Evolutionary conservation across 176 grass and related monocot species (phyloP).

Genomic region (Aegilops umbellulata): DNA sequence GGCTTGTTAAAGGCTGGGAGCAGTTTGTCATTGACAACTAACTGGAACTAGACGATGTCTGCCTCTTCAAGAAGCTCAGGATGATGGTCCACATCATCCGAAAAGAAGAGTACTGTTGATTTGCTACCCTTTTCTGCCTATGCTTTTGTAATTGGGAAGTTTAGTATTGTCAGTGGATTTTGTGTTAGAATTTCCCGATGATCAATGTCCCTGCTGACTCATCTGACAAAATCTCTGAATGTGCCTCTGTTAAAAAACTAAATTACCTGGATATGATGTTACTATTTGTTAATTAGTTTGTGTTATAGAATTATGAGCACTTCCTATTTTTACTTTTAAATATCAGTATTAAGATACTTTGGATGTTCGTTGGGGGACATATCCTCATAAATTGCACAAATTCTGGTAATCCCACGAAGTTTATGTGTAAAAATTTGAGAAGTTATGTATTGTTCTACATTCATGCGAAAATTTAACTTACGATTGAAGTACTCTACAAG

Average conservation of each 20-base stretch:
- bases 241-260: neutral
- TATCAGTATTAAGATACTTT: neutral
- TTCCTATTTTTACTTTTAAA: neutral
- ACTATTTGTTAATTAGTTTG: neutral
- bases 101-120: constrained; percentile 12
- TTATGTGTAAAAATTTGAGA: neutral
- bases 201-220: neutral
- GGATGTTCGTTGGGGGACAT: neutral
- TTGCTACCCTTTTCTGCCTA: neutral
- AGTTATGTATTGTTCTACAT: too few species aligned
- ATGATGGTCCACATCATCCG: constrained; percentile 43
- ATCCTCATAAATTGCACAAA: neutral
- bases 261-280: neutral
- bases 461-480: neutral
- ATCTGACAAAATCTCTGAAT: neutral
- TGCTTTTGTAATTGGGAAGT: neutral
- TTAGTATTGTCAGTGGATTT: neutral
- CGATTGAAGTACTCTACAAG: neutral
- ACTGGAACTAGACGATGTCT: constrained; percentile 26
- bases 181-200: neutral
- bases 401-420: neutral
- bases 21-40: constrained; percentile 42
- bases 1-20: constrained; percentile 30
- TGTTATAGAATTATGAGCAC: neutral
- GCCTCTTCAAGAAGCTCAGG: constrained; percentile 42